Percentiles rank a stretch among this genome's conserved stretches.
These are phyloP conservation scores for Phialocephala sp. DNA, from an alignment of 2,329 filamentous ascomycete genomes.

Conservation along the genomic window DNA sequence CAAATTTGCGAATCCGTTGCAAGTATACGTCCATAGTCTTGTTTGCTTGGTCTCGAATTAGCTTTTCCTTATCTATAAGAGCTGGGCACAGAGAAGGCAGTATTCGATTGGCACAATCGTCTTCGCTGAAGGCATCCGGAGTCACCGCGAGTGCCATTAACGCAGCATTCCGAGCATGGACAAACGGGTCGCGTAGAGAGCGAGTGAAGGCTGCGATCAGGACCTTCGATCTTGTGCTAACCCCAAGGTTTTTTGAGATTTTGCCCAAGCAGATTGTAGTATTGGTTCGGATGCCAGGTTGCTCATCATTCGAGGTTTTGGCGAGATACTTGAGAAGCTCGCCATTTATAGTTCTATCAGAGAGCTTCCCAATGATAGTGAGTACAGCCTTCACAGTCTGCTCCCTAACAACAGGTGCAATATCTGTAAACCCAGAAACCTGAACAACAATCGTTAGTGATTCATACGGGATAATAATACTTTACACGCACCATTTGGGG, in stretches of 20 bases:
- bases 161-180: constrained; percentile 90
- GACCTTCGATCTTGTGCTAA: constrained; percentile 82
- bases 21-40: constrained; percentile 90
- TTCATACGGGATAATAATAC: background rate
- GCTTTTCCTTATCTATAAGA: constrained; percentile 93
- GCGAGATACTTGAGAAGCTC: constrained; percentile 89
- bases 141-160: constrained; percentile 87
- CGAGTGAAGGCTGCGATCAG: constrained; percentile 90
- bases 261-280: constrained; percentile 98
- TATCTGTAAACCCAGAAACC: constrained; percentile 93
- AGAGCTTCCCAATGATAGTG: constrained; percentile 84
- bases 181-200: constrained; percentile 89
- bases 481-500: constrained; percentile 76
- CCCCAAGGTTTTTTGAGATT: constrained; percentile 87
- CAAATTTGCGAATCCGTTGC: constrained; percentile 79
- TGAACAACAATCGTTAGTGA: constrained; percentile 42
- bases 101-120: constrained; percentile 85
- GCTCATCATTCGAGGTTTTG: constrained; percentile 96
- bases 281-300: constrained; percentile 95
- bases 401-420: constrained; percentile 89
- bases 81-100: constrained; percentile 84
- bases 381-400: constrained; percentile 96
- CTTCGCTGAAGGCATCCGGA: constrained; percentile 82
- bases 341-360: constrained; percentile 90
- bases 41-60: constrained; percentile 88